Conservation (phyloP, 352 stramenopile species). For the Globisporangium heterothallicum region DNA sequence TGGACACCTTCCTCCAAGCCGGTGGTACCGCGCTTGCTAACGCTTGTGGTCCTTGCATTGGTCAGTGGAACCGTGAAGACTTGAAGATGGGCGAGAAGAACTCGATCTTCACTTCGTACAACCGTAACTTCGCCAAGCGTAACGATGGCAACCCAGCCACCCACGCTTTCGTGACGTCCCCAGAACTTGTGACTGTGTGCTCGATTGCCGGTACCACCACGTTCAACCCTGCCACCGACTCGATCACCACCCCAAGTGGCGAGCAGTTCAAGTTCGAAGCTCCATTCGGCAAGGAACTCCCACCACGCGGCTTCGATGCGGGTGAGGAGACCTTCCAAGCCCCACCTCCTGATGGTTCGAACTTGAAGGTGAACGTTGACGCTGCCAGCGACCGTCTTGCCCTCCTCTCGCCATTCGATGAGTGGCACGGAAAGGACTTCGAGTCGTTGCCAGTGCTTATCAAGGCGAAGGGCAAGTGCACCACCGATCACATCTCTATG, state of each 20-base stretch:
- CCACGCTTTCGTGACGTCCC: conserved; percentile 91
- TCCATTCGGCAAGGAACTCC: conserved; percentile 89
- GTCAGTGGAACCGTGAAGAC: conserved; percentile 91
- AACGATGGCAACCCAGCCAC: conserved; percentile 92
- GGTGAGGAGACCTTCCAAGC: conserved; percentile 92
- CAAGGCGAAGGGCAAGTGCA: conserved; percentile 95
- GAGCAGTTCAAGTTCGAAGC: conserved; percentile 89
- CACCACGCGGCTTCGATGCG: conserved; percentile 84
- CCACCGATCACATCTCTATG: conserved; percentile 94
- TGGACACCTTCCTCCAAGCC: conserved; percentile 86
- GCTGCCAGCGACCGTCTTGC: conserved; percentile 82
- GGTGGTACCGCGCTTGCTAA: conserved; percentile 89
- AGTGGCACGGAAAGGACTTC: conserved; percentile 88
- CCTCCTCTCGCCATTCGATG: conserved; percentile 84
- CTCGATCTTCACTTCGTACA: conserved; percentile 94
- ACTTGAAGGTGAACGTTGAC: conserved; percentile 79
- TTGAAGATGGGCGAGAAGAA: conserved; percentile 87
- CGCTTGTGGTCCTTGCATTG: conserved; percentile 92
- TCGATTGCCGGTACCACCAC: conserved; percentile 85
- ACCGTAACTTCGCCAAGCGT: conserved; percentile 94
- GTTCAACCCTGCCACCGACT: conserved; percentile 90
- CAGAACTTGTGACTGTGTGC: conserved; percentile 89
- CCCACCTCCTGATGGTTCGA: conserved; percentile 49
- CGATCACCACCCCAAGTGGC: conserved; percentile 80
- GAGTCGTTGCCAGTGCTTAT: conserved; percentile 87